These are phyloP conservation scores for Pseudonitzschia multistriata DNA, from an alignment of 108 stramenopile species.

Conservation along the genomic window DNA sequence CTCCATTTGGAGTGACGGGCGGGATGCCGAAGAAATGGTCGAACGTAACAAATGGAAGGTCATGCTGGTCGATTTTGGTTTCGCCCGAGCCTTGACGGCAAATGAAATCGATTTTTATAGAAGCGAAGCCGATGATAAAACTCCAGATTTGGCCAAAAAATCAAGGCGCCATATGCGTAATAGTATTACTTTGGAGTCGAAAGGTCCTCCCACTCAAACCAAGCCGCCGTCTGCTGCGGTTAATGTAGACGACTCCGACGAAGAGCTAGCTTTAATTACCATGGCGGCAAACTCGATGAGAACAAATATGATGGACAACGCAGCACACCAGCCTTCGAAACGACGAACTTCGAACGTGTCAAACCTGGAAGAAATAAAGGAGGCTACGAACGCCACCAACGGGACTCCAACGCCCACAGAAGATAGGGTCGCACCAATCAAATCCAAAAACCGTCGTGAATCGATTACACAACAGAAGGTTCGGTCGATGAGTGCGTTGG, in stretches of 20 bases:
- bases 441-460: neutral
- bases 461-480: constrained; percentile 43
- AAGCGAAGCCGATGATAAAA: neutral
- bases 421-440: neutral
- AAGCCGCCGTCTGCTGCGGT: neutral
- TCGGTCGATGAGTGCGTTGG: constrained; percentile 71
- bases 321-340: neutral
- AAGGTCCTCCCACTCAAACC: constrained; percentile 21
- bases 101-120: constrained; percentile 28
- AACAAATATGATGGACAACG: constrained; percentile 3
- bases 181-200: constrained; percentile 43
- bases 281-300: constrained; percentile 31
- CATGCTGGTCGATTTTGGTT: constrained; percentile 85
- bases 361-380: constrained; percentile 18
- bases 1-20: constrained; percentile 71
- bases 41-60: constrained; percentile 54
- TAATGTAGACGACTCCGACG: constrained; percentile 1
- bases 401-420: neutral
- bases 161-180: constrained; percentile 38
- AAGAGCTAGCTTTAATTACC: constrained; percentile 28
- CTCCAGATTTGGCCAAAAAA: neutral
- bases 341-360: constrained; percentile 31
- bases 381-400: constrained; percentile 6
- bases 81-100: constrained; percentile 66
- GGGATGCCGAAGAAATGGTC: constrained; percentile 45